Conservation (phyloP, 2,329 filamentous ascomycete genomes). For the Microdochium paspali region DNA sequence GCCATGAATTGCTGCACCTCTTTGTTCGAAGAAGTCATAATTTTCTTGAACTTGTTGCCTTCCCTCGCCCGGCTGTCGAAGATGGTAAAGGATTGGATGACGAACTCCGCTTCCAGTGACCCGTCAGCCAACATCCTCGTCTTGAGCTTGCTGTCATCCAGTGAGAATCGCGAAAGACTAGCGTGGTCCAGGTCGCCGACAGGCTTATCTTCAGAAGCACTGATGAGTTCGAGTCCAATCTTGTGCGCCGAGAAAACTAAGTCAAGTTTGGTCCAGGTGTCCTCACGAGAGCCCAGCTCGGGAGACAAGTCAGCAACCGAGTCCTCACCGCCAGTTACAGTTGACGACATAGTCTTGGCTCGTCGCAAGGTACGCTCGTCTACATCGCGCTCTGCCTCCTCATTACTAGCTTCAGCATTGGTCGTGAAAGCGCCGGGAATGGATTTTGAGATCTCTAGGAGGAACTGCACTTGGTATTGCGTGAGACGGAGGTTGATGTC, state of each 20-base stretch:
- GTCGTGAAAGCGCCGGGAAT: constrained; percentile 81
- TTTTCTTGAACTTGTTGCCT: constrained; percentile 92
- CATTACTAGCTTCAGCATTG: constrained; percentile 60
- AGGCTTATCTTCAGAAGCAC: constrained; percentile 65
- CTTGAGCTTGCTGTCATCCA: constrained; percentile 89
- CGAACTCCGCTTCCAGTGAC: constrained; percentile 82
- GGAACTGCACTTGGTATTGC: constrained; percentile 81
- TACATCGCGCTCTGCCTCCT: constrained; percentile 67
- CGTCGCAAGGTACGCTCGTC: constrained; percentile 44
- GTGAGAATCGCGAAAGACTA: constrained; percentile 85
- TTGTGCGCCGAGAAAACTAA: constrained; percentile 83
- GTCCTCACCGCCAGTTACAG: constrained; percentile 24
- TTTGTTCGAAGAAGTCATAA: constrained; percentile 95
- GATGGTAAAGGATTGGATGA: constrained; percentile 92
- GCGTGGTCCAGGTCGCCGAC: constrained; percentile 69
- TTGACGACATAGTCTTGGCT: constrained; percentile 32
- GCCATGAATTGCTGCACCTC: constrained; percentile 98
- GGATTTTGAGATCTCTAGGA: constrained; percentile 78
- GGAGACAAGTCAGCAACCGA: constrained; percentile 50
- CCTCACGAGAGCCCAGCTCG: constrained; percentile 57
- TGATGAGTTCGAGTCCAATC: constrained; percentile 79
- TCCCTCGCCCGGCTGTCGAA: constrained; percentile 82
- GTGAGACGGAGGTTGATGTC: constrained; percentile 86
- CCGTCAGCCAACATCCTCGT: constrained; percentile 87
- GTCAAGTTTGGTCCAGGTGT: constrained; percentile 88